phyloP scores from a whole-genome alignment of 768 basidiomycete genomes.

The Stropharia rugosoannulata region DNA sequence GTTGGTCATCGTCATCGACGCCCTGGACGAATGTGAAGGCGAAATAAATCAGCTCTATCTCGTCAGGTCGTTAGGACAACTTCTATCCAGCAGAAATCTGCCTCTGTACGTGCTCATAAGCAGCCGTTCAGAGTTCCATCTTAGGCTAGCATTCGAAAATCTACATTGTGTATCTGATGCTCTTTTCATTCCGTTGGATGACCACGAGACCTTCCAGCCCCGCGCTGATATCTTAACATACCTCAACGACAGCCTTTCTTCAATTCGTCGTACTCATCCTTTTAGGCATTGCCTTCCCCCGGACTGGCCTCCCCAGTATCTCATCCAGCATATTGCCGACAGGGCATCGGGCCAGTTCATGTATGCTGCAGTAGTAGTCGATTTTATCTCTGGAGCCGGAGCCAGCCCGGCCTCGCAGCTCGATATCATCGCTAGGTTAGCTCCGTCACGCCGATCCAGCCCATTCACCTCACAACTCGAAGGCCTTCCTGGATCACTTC shows the following conservation, averaged over 20 bases:
- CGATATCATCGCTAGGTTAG: neutral
- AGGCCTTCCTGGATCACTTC: too few species aligned
- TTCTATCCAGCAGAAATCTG: neutral
- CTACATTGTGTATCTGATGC: neutral
- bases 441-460: too few species aligned
- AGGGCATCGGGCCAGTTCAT: constrained; percentile 4
- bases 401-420: neutral
- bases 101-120: neutral
- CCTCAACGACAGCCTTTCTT: neutral
- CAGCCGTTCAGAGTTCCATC: neutral
- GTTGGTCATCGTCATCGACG: neutral
- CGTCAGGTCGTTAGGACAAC: neutral
- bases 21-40: neutral
- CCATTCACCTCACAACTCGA: too few species aligned
- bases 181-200: neutral
- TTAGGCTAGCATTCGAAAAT: neutral
- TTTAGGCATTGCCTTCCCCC: neutral
- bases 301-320: neutral
- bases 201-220: neutral
- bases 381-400: neutral
- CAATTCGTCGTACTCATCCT: neutral
- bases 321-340: neutral
- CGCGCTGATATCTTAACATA: neutral
- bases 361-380: neutral
- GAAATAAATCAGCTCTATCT: neutral